These are phyloP conservation scores for Coriolopsis trogii DNA, from an alignment of 1,284 basidiomycete species.

Conservation along the genomic window DNA sequence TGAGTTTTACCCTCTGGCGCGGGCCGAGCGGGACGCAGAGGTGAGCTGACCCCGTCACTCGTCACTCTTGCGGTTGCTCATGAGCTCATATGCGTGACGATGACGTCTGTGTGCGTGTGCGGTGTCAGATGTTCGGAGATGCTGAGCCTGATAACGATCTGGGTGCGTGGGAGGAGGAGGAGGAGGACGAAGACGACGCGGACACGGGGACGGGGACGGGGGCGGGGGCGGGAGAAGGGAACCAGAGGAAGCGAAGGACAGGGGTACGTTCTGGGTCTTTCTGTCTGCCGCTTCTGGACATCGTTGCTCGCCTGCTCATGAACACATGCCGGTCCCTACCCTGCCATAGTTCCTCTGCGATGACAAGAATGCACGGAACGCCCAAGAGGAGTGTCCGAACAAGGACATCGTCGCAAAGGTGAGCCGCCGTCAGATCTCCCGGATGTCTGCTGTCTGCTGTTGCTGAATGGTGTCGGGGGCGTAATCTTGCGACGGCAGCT, in stretches of 20 bases:
- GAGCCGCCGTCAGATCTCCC: neutral
- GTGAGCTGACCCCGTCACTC: slow-evolving; percentile 34
- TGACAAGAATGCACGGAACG: slow-evolving; percentile 37
- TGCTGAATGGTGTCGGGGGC: neutral
- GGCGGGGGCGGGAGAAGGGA: too few relatives aligned
- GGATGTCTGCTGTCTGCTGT: neutral
- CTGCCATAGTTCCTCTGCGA: slow-evolving; percentile 66
- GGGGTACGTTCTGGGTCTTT: too few relatives aligned
- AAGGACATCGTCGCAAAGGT: slow-evolving; percentile 74
- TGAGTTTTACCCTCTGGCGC: slow-evolving; percentile 62
- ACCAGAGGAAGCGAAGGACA: too few relatives aligned
- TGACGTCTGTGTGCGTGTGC: slow-evolving; percentile 7
- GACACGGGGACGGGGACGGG: slow-evolving; percentile 18
- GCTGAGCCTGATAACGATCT: slow-evolving; percentile 10
- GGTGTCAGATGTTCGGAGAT: slow-evolving; percentile 13
- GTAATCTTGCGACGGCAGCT: slow-evolving; percentile 45
- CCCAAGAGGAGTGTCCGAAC: slow-evolving; percentile 47
- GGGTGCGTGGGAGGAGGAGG: neutral
- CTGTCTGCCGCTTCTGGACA: neutral
- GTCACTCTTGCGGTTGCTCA: neutral
- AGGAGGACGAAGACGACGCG: neutral
- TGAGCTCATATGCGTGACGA: neutral
- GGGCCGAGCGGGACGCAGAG: slow-evolving; percentile 45
- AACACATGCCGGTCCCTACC: neutral
- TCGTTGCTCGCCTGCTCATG: neutral